Evolutionary conservation across 169 alveolate species (phyloP).

Genomic region (Cryptosporidium meleagridis): DNA sequence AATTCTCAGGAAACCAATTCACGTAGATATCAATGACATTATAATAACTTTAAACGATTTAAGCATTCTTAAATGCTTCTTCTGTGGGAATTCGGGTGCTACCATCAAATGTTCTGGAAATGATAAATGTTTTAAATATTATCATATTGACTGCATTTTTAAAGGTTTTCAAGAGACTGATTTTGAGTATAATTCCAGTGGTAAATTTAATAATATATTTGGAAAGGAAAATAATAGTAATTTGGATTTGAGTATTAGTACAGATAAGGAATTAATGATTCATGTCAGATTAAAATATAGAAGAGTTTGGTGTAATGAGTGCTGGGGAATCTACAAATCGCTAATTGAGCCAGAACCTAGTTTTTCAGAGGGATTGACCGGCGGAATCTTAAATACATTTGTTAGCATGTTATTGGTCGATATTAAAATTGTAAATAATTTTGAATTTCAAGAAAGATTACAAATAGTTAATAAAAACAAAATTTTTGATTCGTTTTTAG

Average conservation of each 20-base stretch:
- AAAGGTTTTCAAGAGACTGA: neutral
- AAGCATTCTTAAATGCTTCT: constrained; percentile 9
- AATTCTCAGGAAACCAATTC: constrained; percentile 29
- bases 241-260: neutral
- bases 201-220: neutral
- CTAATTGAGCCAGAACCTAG: constrained; percentile 37
- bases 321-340: constrained; percentile 37
- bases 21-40: constrained; percentile 20
- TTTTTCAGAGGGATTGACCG: constrained; percentile 64
- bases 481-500: neutral
- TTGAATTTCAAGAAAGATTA: neutral
- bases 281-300: constrained; percentile 58
- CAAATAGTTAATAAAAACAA: neutral
- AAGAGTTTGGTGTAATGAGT: constrained; percentile 59
- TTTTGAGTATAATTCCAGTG: neutral
- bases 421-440: neutral
- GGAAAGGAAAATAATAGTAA: neutral
- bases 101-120: constrained; percentile 71
- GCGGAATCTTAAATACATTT: constrained; percentile 25
- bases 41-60: constrained; percentile 46
- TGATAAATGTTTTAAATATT: constrained; percentile 51
- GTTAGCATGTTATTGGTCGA: constrained; percentile 14
- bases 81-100: constrained; percentile 37
- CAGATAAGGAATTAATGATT: neutral
- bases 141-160: constrained; percentile 39